Conservation (phyloP, 2,329 filamentous ascomycete genomes). For the Elsinoe batatas region DNA sequence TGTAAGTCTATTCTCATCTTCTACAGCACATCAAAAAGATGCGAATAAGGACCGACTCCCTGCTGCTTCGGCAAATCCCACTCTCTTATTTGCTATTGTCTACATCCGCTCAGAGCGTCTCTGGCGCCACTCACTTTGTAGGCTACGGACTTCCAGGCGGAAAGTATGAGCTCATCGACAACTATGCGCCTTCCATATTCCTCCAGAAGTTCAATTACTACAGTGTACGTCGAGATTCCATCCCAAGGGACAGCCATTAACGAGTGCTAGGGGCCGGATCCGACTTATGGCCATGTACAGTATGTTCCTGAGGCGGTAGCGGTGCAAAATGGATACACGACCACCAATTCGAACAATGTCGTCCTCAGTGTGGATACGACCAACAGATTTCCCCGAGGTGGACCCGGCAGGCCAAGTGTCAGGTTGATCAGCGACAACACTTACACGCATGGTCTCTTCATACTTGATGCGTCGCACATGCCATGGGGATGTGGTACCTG, state of each 20-base stretch:
- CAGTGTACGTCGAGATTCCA: conserved; percentile 28
- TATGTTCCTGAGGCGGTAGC: conserved; percentile 31
- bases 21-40: not conserved
- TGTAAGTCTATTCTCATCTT: not conserved
- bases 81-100: conserved; percentile 18
- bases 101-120: conserved; percentile 20
- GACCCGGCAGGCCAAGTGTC: conserved; percentile 25
- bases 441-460: conserved; percentile 31
- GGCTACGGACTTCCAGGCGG: conserved; percentile 24
- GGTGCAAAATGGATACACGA: conserved; percentile 24
- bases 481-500: conserved; percentile 31
- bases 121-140: conserved; percentile 20
- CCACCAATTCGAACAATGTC: conserved; percentile 19
- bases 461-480: conserved; percentile 31
- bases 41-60: not conserved
- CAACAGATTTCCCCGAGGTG: conserved; percentile 34
- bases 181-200: conserved; percentile 24
- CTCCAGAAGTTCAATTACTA: conserved; percentile 30
- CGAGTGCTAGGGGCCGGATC: not conserved
- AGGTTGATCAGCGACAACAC: conserved; percentile 29
- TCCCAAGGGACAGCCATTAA: not conserved
- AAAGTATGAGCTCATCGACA: conserved; percentile 24
- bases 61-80: conserved; percentile 3
- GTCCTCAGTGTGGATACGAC: conserved; percentile 28
- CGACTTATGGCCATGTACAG: conserved; percentile 27